phyloP scores from a whole-genome alignment of 1,284 basidiomycete genomes.

The Ceratorhiza oryzae-sativae region DNA sequence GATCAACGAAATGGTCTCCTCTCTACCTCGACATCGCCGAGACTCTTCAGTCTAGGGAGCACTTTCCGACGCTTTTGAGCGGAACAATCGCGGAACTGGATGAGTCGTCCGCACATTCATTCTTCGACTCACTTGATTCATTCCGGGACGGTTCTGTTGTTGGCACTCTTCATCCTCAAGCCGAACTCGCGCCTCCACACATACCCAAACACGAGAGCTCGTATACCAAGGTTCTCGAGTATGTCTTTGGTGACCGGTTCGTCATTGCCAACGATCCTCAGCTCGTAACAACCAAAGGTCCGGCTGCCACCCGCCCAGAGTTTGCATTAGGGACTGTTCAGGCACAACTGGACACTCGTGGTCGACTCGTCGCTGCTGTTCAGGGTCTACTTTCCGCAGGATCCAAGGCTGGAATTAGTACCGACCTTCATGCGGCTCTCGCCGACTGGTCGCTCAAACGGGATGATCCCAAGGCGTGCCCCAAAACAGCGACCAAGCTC shows the following conservation, averaged over 20 bases:
- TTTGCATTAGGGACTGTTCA: slow-evolving; percentile 92
- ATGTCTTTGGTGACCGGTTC: slow-evolving; percentile 83
- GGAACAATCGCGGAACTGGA: slow-evolving; percentile 64
- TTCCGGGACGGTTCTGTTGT: slow-evolving; percentile 48
- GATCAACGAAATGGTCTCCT: slow-evolving; percentile 87
- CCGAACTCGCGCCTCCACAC: slow-evolving; percentile 54
- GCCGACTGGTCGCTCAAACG: slow-evolving; percentile 76
- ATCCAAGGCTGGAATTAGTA: slow-evolving; percentile 53
- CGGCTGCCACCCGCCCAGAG: slow-evolving; percentile 85
- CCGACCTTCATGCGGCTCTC: slow-evolving; percentile 73
- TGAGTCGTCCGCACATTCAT: slow-evolving; percentile 54
- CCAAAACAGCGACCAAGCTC: slow-evolving; percentile 3
- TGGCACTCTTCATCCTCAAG: slow-evolving; percentile 46
- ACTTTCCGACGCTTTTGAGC: slow-evolving; percentile 64
- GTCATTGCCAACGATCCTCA: slow-evolving; percentile 86
- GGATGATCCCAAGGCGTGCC: slow-evolving; percentile 39
- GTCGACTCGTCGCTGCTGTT: slow-evolving; percentile 67
- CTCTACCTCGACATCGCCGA: slow-evolving; percentile 84
- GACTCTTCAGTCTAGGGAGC: slow-evolving; percentile 68
- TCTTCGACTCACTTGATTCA: slow-evolving; percentile 36
- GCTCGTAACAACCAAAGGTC: slow-evolving; percentile 70
- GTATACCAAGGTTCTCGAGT: slow-evolving; percentile 88
- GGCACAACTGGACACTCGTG: slow-evolving; percentile 76
- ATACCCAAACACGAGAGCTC: slow-evolving; percentile 89
- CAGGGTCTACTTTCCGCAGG: slow-evolving; percentile 62